These are phyloP conservation scores for Microcyclospora tardicrescens DNA, from an alignment of 2,329 filamentous ascomycete genomes.

Conservation along the genomic window DNA sequence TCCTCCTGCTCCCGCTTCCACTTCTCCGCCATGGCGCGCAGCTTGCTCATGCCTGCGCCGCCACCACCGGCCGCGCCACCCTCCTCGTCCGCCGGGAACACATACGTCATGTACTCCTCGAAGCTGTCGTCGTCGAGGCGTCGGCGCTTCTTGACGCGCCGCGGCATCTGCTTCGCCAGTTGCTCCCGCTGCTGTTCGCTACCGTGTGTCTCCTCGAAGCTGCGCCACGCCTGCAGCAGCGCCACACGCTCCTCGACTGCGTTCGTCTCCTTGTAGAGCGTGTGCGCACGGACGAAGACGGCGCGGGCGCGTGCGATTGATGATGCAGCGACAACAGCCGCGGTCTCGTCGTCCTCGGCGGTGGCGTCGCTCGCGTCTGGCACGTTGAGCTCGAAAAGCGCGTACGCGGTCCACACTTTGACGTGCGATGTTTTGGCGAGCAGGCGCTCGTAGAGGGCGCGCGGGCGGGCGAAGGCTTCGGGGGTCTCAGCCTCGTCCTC, in stretches of 20 bases:
- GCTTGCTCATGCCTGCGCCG: constrained; percentile 60
- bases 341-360: constrained; percentile 45
- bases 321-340: constrained; percentile 57
- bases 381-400: constrained; percentile 94
- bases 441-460: constrained; percentile 76
- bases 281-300: constrained; percentile 76
- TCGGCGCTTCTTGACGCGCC: constrained; percentile 81
- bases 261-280: constrained; percentile 75
- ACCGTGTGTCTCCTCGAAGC: constrained; percentile 82
- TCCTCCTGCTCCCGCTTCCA: constrained; percentile 59
- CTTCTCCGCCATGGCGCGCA: constrained; percentile 72
- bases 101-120: constrained; percentile 94
- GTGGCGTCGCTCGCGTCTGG: constrained; percentile 59
- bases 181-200: constrained; percentile 59
- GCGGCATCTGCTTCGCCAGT: constrained; percentile 87
- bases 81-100: constrained; percentile 92
- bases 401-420: constrained; percentile 98
- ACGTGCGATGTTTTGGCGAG: constrained; percentile 94
- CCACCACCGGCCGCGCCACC: constrained; percentile 43
- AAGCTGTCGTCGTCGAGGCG: constrained; percentile 84
- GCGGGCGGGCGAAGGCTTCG: constrained; percentile 72
- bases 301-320: constrained; percentile 71
- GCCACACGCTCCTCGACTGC: constrained; percentile 90
- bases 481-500: constrained; percentile 53
- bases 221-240: constrained; percentile 80